Evolutionary conservation across 1,284 basidiomycete species (phyloP).

Genomic region (Naganishia liquefaciens): DNA sequence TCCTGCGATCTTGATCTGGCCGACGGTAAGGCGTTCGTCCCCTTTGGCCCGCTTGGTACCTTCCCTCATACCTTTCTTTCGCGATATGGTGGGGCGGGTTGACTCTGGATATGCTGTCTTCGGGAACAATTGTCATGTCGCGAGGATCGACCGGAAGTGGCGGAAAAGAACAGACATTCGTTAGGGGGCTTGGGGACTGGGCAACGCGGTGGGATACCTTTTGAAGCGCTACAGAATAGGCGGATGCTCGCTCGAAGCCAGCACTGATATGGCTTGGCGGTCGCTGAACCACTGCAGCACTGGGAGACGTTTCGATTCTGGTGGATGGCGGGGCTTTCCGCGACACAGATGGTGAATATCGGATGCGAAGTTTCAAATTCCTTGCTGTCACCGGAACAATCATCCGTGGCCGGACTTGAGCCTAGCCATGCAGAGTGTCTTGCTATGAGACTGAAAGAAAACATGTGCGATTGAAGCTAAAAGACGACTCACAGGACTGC

Average conservation of each 20-base stretch:
- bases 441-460: no score
- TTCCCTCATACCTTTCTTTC: not conserved
- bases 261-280: not conserved
- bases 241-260: not conserved
- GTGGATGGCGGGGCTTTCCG: not conserved
- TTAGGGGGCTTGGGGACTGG: not conserved
- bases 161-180: constrained; percentile 6
- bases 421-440: no score
- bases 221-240: no score
- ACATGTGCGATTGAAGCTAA: no score
- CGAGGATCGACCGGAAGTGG: not conserved
- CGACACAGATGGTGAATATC: constrained; percentile 2
- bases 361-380: not conserved
- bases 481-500: no score
- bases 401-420: no score
- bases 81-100: not conserved
- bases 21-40: not conserved
- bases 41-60: not conserved
- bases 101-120: constrained; percentile 18
- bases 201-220: no score
- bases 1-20: not conserved
- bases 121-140: constrained; percentile 21
- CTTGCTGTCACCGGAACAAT: no score
- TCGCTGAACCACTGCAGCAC: not conserved
- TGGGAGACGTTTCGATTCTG: not conserved